Evolutionary conservation across 306 rosid genomes (phyloP).

Genomic region (Fragaria iinumae): DNA sequence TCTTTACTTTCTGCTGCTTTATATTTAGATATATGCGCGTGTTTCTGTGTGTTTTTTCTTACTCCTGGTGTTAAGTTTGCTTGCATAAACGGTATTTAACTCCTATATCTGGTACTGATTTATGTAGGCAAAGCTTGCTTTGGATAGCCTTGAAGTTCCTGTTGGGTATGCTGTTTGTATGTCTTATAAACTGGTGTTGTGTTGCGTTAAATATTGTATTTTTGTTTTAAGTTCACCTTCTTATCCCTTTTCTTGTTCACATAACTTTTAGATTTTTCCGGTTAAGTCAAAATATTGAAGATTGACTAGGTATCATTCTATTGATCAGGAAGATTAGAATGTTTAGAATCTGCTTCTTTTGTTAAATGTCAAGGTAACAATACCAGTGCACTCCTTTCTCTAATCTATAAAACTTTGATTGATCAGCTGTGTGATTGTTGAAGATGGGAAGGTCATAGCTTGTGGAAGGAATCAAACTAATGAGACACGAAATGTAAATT

Average conservation of each 20-base stretch:
- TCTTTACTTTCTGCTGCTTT: background rate
- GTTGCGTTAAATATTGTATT: background rate
- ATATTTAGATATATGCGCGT: background rate
- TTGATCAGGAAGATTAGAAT: background rate
- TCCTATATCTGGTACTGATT: constrained; percentile 11
- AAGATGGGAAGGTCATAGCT: constrained; percentile 69
- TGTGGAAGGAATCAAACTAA: constrained; percentile 82
- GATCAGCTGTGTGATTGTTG: constrained; percentile 77
- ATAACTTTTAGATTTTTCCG: background rate
- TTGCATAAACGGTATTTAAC: background rate
- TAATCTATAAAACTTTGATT: constrained; percentile 26
- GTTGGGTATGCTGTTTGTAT: constrained; percentile 55
- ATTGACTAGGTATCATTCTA: too few relatives aligned
- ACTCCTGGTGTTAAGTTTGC: constrained; percentile 1
- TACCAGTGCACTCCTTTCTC: constrained; percentile 12
- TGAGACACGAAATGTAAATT: constrained; percentile 76
- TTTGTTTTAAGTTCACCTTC: background rate
- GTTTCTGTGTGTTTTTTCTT: background rate
- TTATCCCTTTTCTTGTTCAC: background rate
- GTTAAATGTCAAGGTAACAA: background rate
- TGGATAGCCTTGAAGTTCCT: constrained; percentile 79
- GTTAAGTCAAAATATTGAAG: too few relatives aligned
- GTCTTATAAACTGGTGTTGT: background rate
- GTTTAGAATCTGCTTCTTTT: background rate
- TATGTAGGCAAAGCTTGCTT: constrained; percentile 66